These are phyloP conservation scores for Dictyostelium discoideum DNA, from an alignment of 78 protist genomes.

Conservation along the genomic window DNA sequence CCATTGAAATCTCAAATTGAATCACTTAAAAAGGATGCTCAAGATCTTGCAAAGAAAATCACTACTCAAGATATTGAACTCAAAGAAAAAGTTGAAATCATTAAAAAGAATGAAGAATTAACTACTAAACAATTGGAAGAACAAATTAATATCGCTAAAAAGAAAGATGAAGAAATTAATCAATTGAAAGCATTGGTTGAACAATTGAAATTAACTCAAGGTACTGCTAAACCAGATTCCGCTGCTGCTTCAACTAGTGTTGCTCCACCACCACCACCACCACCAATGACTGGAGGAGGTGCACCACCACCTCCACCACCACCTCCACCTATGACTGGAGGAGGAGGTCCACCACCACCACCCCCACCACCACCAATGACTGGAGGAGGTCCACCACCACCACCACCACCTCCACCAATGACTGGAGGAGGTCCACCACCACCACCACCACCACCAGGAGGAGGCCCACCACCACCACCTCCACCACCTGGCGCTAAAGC, in stretches of 20 bases:
- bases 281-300: neutral
- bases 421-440: constrained; percentile 15
- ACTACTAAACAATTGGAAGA: constrained; percentile 43
- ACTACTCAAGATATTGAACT: constrained; percentile 56
- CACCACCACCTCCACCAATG: constrained; percentile 45
- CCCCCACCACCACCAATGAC: constrained; percentile 44
- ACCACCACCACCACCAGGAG: constrained; percentile 50
- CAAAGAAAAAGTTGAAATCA: constrained; percentile 44
- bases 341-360: constrained; percentile 76
- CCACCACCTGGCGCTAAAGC: neutral
- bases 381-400: constrained; percentile 76
- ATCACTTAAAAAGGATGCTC: constrained; percentile 14
- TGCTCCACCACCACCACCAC: constrained; percentile 58
- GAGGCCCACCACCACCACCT: constrained; percentile 76
- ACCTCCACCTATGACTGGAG: constrained; percentile 43
- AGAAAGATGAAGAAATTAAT: constrained; percentile 53
- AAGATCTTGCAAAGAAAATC: constrained; percentile 46
- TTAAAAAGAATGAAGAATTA: constrained; percentile 60
- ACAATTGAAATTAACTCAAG: neutral
- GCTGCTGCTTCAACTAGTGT: neutral
- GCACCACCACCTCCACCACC: constrained; percentile 64
- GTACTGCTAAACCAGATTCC: neutral
- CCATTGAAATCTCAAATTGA: constrained; percentile 67
- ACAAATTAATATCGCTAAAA: neutral
- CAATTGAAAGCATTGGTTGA: constrained; percentile 14